Conservation (phyloP, 495 filamentous ascomycete species). For the Neurospora sp. region DNA sequence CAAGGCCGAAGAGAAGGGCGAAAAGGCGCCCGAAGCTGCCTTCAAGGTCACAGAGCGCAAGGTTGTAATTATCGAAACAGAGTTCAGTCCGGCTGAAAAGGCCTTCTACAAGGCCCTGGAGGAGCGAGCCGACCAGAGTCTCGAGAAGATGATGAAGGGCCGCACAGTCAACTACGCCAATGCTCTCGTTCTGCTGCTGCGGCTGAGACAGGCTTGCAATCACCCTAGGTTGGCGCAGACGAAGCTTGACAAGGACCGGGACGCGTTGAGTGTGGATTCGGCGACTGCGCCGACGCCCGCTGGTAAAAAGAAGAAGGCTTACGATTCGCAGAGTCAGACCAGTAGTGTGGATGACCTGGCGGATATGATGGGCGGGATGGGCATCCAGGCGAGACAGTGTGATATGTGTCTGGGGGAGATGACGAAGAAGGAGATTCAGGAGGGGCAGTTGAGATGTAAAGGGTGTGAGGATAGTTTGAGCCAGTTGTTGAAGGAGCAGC, state of each 20-base stretch:
- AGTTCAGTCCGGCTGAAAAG: conserved; percentile 72
- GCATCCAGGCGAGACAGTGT: conserved; percentile 72
- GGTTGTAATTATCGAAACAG: conserved; percentile 65
- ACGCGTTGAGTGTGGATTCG: conserved; percentile 61
- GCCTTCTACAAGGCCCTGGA: conserved; percentile 81
- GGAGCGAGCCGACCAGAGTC: conserved; percentile 68
- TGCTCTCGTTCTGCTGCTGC: conserved; percentile 78
- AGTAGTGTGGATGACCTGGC: conserved; percentile 63
- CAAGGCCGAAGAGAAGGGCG: conserved; percentile 39
- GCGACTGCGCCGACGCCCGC: conserved; percentile 25
- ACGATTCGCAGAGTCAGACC: conserved; percentile 31
- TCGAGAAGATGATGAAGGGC: conserved; percentile 76
- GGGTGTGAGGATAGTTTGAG: conserved; percentile 18
- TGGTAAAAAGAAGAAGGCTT: conserved; percentile 24
- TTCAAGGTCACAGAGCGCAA: conserved; percentile 85
- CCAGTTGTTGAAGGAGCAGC: conserved; percentile 26
- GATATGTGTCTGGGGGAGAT: conserved; percentile 77
- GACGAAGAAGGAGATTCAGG: conserved; percentile 42
- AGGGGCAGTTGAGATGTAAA: conserved; percentile 41
- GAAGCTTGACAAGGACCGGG: conserved; percentile 77
- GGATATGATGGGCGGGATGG: conserved; percentile 73
- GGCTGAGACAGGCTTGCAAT: conserved; percentile 87
- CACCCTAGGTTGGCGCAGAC: conserved; percentile 79
- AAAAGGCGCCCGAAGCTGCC: conserved; percentile 35
- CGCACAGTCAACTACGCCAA: conserved; percentile 39